Evolutionary conservation across 179 eudicot genomes (phyloP).

Genomic region (Amaranthus tricolor): DNA sequence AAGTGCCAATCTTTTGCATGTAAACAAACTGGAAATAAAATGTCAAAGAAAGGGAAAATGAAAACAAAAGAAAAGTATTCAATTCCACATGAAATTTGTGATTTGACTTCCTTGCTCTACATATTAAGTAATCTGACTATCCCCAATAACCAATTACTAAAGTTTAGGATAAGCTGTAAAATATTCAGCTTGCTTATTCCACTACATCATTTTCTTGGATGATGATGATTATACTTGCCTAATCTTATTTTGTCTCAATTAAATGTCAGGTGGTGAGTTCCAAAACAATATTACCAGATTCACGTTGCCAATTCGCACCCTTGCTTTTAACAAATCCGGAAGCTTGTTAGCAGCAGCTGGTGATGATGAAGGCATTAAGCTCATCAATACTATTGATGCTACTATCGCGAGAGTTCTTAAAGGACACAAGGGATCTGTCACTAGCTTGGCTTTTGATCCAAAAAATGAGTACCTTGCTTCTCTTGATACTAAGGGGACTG

Average conservation of each 20-base stretch:
- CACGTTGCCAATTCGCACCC: conserved; percentile 86
- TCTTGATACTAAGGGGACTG: conserved; percentile 83
- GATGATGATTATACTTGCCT: neutral
- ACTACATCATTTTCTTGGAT: neutral
- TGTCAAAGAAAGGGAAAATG: too few relatives aligned
- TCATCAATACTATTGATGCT: conserved; percentile 90
- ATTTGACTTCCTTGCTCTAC: too few relatives aligned
- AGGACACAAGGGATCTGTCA: conserved; percentile 83
- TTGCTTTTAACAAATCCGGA: conserved; percentile 86
- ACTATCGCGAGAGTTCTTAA: conserved; percentile 89
- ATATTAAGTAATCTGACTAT: too few relatives aligned
- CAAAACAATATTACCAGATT: conserved; percentile 93
- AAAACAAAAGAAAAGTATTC: too few relatives aligned
- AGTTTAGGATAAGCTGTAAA: neutral
- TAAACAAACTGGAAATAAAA: too few relatives aligned
- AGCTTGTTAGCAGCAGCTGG: conserved; percentile 97
- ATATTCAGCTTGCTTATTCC: neutral
- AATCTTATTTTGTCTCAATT: conserved; percentile 6
- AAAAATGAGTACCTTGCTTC: conserved; percentile 88
- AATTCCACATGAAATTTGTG: too few relatives aligned
- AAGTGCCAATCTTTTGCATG: too few relatives aligned
- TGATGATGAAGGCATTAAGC: conserved; percentile 96
- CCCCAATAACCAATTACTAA: too few relatives aligned
- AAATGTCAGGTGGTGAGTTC: conserved; percentile 80
- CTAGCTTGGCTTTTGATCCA: conserved; percentile 91